Evolutionary conservation across 352 stramenopile species (phyloP).

Genomic region (Phytophthora capsici): DNA sequence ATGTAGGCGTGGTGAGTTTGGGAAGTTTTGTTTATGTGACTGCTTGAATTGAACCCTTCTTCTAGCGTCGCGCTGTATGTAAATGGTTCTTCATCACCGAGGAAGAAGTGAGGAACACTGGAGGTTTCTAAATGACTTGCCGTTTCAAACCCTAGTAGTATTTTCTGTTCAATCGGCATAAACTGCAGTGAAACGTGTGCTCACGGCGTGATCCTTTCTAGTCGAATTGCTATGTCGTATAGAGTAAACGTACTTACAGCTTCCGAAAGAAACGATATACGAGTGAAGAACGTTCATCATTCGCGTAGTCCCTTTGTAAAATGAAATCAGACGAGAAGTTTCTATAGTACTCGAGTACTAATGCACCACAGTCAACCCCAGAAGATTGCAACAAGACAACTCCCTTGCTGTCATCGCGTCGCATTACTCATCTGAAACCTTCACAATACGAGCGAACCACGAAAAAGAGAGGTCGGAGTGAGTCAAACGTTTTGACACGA

Average conservation of each 20-base stretch:
- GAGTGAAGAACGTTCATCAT: background rate
- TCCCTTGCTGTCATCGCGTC: background rate
- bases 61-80: too few relatives aligned
- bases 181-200: too few relatives aligned
- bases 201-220: too few relatives aligned
- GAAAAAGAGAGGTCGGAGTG: background rate
- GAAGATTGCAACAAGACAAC: background rate
- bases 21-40: too few relatives aligned
- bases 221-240: background rate
- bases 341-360: conserved; percentile 4
- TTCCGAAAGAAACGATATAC: too few relatives aligned
- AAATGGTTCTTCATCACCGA: background rate
- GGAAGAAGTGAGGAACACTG: conserved; percentile 6
- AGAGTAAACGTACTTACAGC: background rate
- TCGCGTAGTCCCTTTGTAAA: conserved; percentile 3
- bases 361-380: background rate
- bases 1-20: too few relatives aligned
- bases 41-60: too few relatives aligned
- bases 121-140: background rate
- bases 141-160: background rate
- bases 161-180: too few relatives aligned
- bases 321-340: background rate
- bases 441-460: background rate
- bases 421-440: background rate
- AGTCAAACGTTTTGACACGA: background rate